Conservation (phyloP, 1,139 yeast genomes). For the Debaryomyces psychrophilus region DNA sequence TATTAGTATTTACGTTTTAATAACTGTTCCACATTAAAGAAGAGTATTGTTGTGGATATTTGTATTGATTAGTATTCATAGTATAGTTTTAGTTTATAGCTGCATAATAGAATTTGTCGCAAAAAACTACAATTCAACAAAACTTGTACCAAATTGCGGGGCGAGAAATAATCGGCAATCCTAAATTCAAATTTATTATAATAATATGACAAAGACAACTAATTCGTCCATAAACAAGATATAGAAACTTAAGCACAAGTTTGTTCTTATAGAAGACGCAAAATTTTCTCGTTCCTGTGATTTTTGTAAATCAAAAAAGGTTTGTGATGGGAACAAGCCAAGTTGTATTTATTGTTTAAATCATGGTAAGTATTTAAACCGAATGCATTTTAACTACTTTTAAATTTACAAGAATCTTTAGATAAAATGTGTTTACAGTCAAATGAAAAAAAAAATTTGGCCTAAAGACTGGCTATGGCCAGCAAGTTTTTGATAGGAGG, state of each 20-base stretch:
- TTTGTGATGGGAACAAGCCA: slow-evolving; percentile 33
- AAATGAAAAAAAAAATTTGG: slow-evolving; percentile 34
- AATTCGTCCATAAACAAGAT: not conserved
- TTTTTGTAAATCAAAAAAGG: slow-evolving; percentile 37
- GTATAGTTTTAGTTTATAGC: not conserved
- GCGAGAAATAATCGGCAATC: not conserved
- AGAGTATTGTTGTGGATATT: too few relatives aligned
- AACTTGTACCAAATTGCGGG: not conserved
- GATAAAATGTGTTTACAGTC: slow-evolving; percentile 16
- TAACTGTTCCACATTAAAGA: too few relatives aligned
- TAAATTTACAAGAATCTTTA: not conserved
- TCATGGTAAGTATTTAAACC: not conserved
- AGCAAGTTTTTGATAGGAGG: slow-evolving; percentile 25
- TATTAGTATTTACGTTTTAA: too few relatives aligned
- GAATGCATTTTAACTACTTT: not conserved
- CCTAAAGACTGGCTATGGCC: slow-evolving; percentile 33
- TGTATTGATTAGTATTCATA: too few relatives aligned
- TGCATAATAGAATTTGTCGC: not conserved
- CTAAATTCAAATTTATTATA: not conserved
- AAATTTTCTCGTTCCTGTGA: slow-evolving; percentile 34
- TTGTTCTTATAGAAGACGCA: slow-evolving; percentile 1
- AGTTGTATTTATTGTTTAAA: slow-evolving; percentile 27
- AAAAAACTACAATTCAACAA: not conserved
- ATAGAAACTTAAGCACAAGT: not conserved
- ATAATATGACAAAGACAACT: not conserved